Conservation (phyloP, 371 early-diverging fungal genomes). For the Lichtheimia hyalospora region DNA sequence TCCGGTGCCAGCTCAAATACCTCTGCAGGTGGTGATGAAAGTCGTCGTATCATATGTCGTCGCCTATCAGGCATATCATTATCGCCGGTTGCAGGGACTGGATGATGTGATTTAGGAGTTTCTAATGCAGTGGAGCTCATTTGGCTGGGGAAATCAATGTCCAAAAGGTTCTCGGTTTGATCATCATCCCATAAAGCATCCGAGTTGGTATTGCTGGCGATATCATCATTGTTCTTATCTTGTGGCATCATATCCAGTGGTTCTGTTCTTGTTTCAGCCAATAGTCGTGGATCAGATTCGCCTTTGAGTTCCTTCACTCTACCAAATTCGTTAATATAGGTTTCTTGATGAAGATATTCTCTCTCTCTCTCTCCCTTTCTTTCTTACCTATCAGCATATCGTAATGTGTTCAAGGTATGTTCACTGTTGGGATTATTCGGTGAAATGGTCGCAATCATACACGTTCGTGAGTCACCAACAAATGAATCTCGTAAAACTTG, state of each 20-base stretch:
- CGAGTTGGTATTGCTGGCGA: slow-evolving; percentile 15
- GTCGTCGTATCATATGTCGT: slow-evolving; percentile 27
- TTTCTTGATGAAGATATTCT: background rate
- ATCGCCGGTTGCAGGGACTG: background rate
- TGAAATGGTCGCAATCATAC: slow-evolving; percentile 97
- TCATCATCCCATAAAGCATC: slow-evolving; percentile 32
- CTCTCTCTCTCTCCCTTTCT: too few species aligned
- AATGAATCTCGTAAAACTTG: slow-evolving; percentile 97
- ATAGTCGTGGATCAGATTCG: slow-evolving; percentile 38
- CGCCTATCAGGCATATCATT: slow-evolving; percentile 21
- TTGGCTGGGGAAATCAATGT: slow-evolving; percentile 39
- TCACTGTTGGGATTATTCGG: slow-evolving; percentile 92
- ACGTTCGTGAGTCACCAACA: slow-evolving; percentile 94
- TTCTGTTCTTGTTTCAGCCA: slow-evolving; percentile 3
- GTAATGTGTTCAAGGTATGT: slow-evolving; percentile 97
- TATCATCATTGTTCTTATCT: slow-evolving; percentile 1
- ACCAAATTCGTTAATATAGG: background rate
- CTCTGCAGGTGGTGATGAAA: slow-evolving; percentile 43
- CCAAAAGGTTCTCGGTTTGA: slow-evolving; percentile 37
- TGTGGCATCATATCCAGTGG: background rate
- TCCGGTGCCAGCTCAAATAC: slow-evolving; percentile 13
- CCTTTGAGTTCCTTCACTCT: slow-evolving; percentile 46
- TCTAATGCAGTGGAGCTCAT: slow-evolving; percentile 23
- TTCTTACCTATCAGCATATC: slow-evolving; percentile 90
- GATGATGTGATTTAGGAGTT: slow-evolving; percentile 35